Evolutionary conservation across 2,329 filamentous ascomycete species (phyloP).

Genomic region (Penicillium sp.): DNA sequence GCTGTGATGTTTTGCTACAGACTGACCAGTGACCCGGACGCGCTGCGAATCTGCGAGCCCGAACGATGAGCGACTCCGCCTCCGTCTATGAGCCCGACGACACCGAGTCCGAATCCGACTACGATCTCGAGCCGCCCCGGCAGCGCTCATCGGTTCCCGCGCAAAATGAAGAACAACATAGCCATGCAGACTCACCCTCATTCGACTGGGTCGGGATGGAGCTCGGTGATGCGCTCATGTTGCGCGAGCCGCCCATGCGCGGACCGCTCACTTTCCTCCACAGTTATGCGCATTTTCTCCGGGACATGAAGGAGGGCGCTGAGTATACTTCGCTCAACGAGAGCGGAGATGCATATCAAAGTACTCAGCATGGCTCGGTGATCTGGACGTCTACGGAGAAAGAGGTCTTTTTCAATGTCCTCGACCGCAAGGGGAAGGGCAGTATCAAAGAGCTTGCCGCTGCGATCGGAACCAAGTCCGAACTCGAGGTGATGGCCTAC

Average conservation of each 20-base stretch:
- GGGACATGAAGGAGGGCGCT: conserved; percentile 52
- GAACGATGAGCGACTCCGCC: conserved; percentile 38
- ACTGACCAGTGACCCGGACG: conserved; percentile 17
- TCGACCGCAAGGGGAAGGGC: conserved; percentile 62
- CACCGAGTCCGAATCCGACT: conserved; percentile 24
- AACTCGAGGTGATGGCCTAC: conserved; percentile 69
- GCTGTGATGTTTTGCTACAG: conserved; percentile 28
- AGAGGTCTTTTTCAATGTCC: conserved; percentile 60
- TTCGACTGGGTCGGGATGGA: neutral
- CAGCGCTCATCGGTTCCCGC: too few relatives aligned
- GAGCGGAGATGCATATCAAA: conserved; percentile 26
- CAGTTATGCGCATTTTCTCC: conserved; percentile 51
- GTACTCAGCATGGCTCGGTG: conserved; percentile 64
- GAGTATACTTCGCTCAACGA: conserved; percentile 7
- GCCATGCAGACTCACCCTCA: neutral
- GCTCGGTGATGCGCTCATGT: conserved; percentile 5
- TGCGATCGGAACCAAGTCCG: conserved; percentile 66
- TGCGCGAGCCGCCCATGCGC: conserved; percentile 25
- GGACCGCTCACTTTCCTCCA: conserved; percentile 44
- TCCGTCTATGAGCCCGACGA: conserved; percentile 30
- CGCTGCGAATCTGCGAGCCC: conserved; percentile 35
- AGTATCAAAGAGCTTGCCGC: conserved; percentile 60
- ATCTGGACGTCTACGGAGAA: conserved; percentile 72
- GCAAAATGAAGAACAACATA: neutral
- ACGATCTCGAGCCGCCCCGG: conserved; percentile 4